A percentile compares a stretch with the other conserved stretches of the same genome.
Conservation (phyloP, 805 yeast genomes). For the Zygosaccharomyces pseudorouxii region DNA sequence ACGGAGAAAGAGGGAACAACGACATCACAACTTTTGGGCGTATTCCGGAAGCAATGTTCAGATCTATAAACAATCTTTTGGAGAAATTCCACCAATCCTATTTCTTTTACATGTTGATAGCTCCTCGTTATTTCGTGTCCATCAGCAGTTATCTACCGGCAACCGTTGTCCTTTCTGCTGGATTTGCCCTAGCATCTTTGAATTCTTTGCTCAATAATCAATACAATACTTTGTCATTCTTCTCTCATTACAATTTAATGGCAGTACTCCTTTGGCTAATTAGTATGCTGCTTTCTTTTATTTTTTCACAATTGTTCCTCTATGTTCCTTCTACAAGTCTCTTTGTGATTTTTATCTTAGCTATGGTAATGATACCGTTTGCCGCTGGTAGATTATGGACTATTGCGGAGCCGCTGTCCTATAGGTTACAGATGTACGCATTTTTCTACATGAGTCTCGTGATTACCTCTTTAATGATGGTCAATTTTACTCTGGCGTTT, state of each 20-base stretch:
- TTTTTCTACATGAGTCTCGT: slow-evolving; percentile 62
- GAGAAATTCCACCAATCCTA: slow-evolving; percentile 97
- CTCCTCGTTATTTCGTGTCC: slow-evolving; percentile 79
- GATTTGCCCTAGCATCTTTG: slow-evolving; percentile 66
- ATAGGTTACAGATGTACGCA: slow-evolving; percentile 41
- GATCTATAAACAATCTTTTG: slow-evolving; percentile 84
- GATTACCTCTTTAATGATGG: slow-evolving; percentile 66
- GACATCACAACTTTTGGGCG: slow-evolving; percentile 93
- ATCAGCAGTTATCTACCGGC: slow-evolving; percentile 91
- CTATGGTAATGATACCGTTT: slow-evolving; percentile 21
- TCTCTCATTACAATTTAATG: slow-evolving; percentile 18
- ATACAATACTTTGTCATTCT: slow-evolving; percentile 14
- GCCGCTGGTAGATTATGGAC: slow-evolving; percentile 16
- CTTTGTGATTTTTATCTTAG: slow-evolving; percentile 17
- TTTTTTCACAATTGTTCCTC: slow-evolving; percentile 22
- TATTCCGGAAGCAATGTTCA: slow-evolving; percentile 76
- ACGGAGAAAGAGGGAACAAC: slow-evolving; percentile 47
- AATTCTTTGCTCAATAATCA: slow-evolving; percentile 46
- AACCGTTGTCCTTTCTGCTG: slow-evolving; percentile 64
- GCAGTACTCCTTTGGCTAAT: slow-evolving; percentile 29
- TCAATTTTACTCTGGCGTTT: slow-evolving; percentile 80
- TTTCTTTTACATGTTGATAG: slow-evolving; percentile 79
- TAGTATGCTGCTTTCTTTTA: slow-evolving; percentile 29
- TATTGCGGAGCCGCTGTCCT: slow-evolving; percentile 24
- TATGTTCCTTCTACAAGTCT: slow-evolving; percentile 14